These are phyloP conservation scores for Coemansia aciculifera DNA, from an alignment of 192 early-diverging fungal species.

Conservation along the genomic window DNA sequence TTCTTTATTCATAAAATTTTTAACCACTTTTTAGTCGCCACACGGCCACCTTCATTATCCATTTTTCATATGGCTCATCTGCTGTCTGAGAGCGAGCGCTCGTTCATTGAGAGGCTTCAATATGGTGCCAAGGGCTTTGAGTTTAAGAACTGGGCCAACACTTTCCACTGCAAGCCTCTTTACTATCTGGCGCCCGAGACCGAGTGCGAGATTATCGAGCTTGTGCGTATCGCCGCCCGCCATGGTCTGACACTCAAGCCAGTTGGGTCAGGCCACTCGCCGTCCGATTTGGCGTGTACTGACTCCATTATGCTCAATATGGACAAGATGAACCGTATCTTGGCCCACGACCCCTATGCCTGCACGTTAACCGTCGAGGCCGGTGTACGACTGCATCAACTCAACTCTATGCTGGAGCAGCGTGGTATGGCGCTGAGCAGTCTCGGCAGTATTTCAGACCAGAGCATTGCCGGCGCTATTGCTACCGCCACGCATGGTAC, in stretches of 20 bases:
- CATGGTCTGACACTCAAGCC: slow-evolving; percentile 60
- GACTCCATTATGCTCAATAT: slow-evolving; percentile 68
- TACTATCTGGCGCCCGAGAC: slow-evolving; percentile 62
- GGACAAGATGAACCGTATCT: slow-evolving; percentile 60
- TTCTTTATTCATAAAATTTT: too few relatives aligned
- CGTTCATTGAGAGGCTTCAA: slow-evolving; percentile 25
- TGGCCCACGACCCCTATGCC: slow-evolving; percentile 52
- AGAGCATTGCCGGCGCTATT: slow-evolving; percentile 70
- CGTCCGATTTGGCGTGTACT: slow-evolving; percentile 72
- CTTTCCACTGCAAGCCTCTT: slow-evolving; percentile 59
- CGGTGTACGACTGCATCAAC: slow-evolving; percentile 63
- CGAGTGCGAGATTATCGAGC: slow-evolving; percentile 63
- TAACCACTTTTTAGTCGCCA: background rate
- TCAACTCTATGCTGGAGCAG: slow-evolving; percentile 60
- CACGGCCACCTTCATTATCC: background rate
- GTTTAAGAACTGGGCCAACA: slow-evolving; percentile 72
- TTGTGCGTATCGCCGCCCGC: slow-evolving; percentile 41
- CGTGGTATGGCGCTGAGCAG: slow-evolving; percentile 65
- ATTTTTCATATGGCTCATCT: background rate
- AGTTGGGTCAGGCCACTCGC: slow-evolving; percentile 72
- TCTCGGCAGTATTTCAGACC: slow-evolving; percentile 74
- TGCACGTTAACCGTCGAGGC: slow-evolving; percentile 63
- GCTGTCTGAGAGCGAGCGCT: slow-evolving; percentile 16
- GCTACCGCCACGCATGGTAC: slow-evolving; percentile 75
- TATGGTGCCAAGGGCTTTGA: slow-evolving; percentile 11